These are phyloP conservation scores for Polyplosphaeria fusca DNA, from an alignment of 495 filamentous ascomycete genomes.

Conservation along the genomic window DNA sequence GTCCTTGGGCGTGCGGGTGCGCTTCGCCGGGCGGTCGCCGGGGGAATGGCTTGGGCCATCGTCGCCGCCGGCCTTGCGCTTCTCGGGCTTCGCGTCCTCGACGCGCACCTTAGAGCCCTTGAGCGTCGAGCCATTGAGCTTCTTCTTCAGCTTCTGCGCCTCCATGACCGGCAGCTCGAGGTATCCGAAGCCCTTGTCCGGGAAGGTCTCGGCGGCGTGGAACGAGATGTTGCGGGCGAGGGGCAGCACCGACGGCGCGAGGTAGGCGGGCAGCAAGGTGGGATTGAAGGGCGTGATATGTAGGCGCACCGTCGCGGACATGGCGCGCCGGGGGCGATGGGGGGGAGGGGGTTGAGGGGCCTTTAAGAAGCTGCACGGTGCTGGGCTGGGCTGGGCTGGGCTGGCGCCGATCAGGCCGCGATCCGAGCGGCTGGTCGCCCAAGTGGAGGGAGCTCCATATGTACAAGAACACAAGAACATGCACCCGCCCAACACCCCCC, in stretches of 20 bases:
- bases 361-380: conserved; percentile 1
- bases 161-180: conserved; percentile 75
- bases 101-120: conserved; percentile 82
- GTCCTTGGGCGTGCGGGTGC: conserved; percentile 53
- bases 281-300: conserved; percentile 83
- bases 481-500: no score
- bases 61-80: conserved; percentile 16
- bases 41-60: conserved; percentile 39
- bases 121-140: conserved; percentile 82
- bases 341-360: background rate
- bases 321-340: conserved; percentile 6
- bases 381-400: background rate
- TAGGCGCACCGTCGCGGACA: conserved; percentile 39
- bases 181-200: conserved; percentile 86
- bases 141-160: conserved; percentile 85
- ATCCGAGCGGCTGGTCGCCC: conserved; percentile 1
- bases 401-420: background rate
- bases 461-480: no score
- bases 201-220: conserved; percentile 78
- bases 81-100: conserved; percentile 68
- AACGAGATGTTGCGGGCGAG: conserved; percentile 77
- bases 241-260: conserved; percentile 64
- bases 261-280: conserved; percentile 62
- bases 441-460: background rate
- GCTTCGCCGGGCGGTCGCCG: conserved; percentile 41